phyloP scores from a whole-genome alignment of 768 basidiomycete genomes.

The Gymnopilus dilepis region DNA sequence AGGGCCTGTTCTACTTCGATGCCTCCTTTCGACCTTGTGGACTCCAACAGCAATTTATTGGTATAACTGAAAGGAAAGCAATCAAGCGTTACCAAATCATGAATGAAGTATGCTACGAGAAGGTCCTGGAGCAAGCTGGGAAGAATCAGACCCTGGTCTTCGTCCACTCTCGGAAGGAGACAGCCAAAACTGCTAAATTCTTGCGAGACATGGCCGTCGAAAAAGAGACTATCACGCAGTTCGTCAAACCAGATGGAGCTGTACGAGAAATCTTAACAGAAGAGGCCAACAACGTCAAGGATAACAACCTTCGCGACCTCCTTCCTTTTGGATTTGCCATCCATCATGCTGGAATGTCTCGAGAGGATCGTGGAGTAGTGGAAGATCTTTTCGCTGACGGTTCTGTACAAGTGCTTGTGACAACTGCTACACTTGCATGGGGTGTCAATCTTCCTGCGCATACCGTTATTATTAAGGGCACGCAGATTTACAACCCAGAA shows the following conservation, averaged over 20 bases:
- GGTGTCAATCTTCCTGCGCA: slow-evolving; percentile 99
- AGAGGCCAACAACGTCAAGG: slow-evolving; percentile 84
- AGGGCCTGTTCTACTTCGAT: slow-evolving; percentile 97
- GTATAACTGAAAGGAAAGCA: slow-evolving; percentile 98
- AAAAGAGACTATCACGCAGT: slow-evolving; percentile 95
- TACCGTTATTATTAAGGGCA: slow-evolving; percentile 99
- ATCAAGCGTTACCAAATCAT: slow-evolving; percentile 98
- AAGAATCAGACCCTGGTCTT: slow-evolving; percentile 96
- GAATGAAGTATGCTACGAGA: slow-evolving; percentile 99
- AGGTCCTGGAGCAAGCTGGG: slow-evolving; percentile 87
- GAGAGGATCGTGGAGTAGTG: slow-evolving; percentile 88
- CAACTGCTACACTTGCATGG: slow-evolving; percentile 98
- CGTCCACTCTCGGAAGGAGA: slow-evolving; percentile 98
- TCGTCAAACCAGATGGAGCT: slow-evolving; percentile 92
- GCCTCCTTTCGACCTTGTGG: slow-evolving; percentile 93
- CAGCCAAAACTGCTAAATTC: slow-evolving; percentile 95
- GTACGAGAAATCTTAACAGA: slow-evolving; percentile 88
- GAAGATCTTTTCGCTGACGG: slow-evolving; percentile 96
- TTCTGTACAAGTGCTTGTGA: slow-evolving; percentile 91
- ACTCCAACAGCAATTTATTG: slow-evolving; percentile 95
- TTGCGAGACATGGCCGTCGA: slow-evolving; percentile 95
- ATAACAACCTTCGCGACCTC: slow-evolving; percentile 83
- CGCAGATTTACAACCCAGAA: slow-evolving; percentile 98
- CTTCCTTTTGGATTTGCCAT: slow-evolving; percentile 97
- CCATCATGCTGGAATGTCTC: slow-evolving; percentile 96